Conservation (phyloP, 768 basidiomycete species). For the Suillus bovinus region DNA sequence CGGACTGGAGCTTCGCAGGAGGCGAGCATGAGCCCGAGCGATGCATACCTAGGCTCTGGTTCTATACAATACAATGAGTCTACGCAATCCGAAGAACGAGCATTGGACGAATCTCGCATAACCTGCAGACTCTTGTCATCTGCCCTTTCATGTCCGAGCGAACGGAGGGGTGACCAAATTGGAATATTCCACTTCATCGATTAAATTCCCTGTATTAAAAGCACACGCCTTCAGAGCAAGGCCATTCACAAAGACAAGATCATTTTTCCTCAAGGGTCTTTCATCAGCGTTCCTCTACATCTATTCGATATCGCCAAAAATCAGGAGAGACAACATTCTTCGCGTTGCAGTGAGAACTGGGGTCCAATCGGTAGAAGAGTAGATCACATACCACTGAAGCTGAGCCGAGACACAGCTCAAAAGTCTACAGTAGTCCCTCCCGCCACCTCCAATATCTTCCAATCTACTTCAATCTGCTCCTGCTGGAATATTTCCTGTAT, state of each 20-base stretch:
- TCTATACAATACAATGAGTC: background rate
- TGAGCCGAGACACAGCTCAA: conserved; percentile 7
- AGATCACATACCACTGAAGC: background rate
- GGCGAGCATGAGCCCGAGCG: conserved; percentile 6
- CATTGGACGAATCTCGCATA: background rate
- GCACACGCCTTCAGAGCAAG: background rate
- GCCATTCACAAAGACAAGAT: background rate
- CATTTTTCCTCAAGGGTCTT: background rate
- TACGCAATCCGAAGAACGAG: background rate
- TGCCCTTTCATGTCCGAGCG: background rate
- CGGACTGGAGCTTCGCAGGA: background rate
- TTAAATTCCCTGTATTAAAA: background rate
- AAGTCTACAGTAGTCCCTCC: conserved; percentile 40
- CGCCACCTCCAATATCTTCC: conserved; percentile 79
- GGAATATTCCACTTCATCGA: background rate
- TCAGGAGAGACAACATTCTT: background rate
- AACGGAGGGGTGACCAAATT: background rate
- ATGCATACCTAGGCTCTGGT: conserved; percentile 1
- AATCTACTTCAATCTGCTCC: conserved; percentile 81
- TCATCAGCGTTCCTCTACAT: background rate
- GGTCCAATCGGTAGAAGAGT: background rate
- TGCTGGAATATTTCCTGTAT: conserved; percentile 72
- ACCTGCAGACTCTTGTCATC: background rate
- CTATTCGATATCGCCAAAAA: background rate
- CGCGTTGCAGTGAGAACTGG: background rate